Percentiles rank a stretch among this genome's conserved stretches.
phyloP scores from a whole-genome alignment of 176 grass and related monocot species.

The Oryza rufipogon region DNA sequence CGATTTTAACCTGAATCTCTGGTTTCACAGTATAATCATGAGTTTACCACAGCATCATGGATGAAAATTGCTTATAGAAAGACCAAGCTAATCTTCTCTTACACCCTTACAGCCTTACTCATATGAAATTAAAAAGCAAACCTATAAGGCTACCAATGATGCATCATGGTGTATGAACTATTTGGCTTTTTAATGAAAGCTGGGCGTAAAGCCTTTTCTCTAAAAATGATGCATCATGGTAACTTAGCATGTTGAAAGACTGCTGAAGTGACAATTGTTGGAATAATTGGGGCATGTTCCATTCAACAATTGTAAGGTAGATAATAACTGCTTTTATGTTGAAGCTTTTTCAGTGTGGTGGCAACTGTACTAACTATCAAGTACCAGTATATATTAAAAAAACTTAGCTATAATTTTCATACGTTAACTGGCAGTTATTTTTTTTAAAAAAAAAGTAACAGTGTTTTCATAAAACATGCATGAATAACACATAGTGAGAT shows the following conservation, averaged over 20 bases:
- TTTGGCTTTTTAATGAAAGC: too few relatives aligned
- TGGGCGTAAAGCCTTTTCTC: too few relatives aligned
- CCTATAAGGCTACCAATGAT: slow-evolving; percentile 7
- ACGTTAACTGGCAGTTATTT: neutral
- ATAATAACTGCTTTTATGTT: neutral
- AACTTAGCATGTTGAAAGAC: slow-evolving; percentile 3
- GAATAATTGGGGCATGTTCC: too few relatives aligned
- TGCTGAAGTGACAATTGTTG: neutral
- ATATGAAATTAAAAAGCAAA: neutral
- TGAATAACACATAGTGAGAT: slow-evolving; percentile 18
- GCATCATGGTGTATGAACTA: too few relatives aligned
- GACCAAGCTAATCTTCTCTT: neutral
- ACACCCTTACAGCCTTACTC: neutral
- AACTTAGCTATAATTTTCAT: neutral
- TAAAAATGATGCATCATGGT: neutral
- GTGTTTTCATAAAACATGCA: neutral
- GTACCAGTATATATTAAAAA: neutral
- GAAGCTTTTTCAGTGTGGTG: neutral
- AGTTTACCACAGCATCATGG: neutral
- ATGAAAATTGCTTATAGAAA: slow-evolving; percentile 9
- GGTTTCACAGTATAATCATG: slow-evolving; percentile 26
- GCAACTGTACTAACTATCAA: neutral
- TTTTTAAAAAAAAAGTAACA: neutral
- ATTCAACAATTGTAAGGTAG: slow-evolving; percentile 1
- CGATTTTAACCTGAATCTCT: neutral